Conservation (phyloP, 805 yeast species). For the Starmerella sp. region DNA sequence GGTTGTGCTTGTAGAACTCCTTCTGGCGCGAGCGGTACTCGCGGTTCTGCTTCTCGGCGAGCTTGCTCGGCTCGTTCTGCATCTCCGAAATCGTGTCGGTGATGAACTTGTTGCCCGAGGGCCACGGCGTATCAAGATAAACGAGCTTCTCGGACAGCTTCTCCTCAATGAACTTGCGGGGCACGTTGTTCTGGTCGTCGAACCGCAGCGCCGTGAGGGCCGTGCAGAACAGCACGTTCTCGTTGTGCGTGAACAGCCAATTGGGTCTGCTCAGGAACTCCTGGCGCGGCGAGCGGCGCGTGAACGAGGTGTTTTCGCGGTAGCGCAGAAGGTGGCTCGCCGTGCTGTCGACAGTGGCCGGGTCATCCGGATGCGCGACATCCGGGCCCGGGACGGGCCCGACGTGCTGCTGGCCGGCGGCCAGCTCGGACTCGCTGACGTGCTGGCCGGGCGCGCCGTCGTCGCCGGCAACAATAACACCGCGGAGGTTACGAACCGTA, state of each 20-base stretch:
- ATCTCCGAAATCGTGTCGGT: conserved; percentile 11
- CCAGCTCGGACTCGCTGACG: not conserved
- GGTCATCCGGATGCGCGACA: not conserved
- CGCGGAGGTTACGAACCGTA: conserved; percentile 18
- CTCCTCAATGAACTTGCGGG: conserved; percentile 21
- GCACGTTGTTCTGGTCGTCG: conserved; percentile 20
- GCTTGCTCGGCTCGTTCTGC: conserved; percentile 6
- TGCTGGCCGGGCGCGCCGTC: not conserved
- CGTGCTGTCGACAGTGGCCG: not conserved
- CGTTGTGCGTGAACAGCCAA: conserved; percentile 20
- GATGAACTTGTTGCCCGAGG: conserved; percentile 16
- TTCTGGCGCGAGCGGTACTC: conserved; percentile 13
- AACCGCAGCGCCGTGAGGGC: conserved; percentile 15
- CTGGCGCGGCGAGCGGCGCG: conserved; percentile 6
- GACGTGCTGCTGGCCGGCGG: not conserved
- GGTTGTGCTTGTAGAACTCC: conserved; percentile 12
- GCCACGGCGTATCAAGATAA: conserved; percentile 17
- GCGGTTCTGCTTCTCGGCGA: conserved; percentile 8
- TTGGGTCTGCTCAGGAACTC: conserved; percentile 20
- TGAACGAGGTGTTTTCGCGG: not conserved
- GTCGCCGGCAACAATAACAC: conserved; percentile 11
- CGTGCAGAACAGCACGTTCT: conserved; percentile 19
- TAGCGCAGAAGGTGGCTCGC: not conserved
- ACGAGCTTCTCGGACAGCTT: conserved; percentile 17
- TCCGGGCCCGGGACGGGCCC: not conserved